Evolutionary conservation across 139 green algal genomes (phyloP).

Genomic region (Micromonas pusilla): DNA sequence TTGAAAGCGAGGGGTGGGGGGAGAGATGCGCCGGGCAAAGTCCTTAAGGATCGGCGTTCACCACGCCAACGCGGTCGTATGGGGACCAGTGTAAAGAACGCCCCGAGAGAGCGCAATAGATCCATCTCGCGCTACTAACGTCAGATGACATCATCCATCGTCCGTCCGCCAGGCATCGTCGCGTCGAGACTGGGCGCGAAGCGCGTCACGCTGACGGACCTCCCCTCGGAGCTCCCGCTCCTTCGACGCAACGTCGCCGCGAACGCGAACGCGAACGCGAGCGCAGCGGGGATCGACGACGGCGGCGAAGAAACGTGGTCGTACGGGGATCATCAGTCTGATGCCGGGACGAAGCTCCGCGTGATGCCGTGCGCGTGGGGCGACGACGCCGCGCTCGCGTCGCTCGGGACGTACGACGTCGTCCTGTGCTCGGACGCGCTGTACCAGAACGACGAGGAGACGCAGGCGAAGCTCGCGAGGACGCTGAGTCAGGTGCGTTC

Average conservation of each 20-base stretch:
- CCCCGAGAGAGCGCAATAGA: no score
- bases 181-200: background rate
- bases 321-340: no score
- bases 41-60: no score
- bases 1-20: no score
- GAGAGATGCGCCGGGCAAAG: no score
- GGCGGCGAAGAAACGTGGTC: no score
- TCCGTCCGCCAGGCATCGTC: background rate
- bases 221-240: background rate
- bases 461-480: background rate
- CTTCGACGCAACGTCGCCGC: background rate
- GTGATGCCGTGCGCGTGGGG: conserved; percentile 2
- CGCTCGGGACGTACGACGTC: background rate
- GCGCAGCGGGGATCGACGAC: no score
- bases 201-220: background rate
- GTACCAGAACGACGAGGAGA: background rate
- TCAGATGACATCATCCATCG: background rate
- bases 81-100: no score
- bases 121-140: no score
- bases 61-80: no score
- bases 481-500: no score
- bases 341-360: no score
- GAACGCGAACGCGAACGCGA: background rate
- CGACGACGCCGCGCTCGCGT: background rate
- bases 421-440: background rate